Base-by-base conservation (phyloP, 2,329 filamentous ascomycete genomes). In the Calonectria pseudoturangicola region DNA sequence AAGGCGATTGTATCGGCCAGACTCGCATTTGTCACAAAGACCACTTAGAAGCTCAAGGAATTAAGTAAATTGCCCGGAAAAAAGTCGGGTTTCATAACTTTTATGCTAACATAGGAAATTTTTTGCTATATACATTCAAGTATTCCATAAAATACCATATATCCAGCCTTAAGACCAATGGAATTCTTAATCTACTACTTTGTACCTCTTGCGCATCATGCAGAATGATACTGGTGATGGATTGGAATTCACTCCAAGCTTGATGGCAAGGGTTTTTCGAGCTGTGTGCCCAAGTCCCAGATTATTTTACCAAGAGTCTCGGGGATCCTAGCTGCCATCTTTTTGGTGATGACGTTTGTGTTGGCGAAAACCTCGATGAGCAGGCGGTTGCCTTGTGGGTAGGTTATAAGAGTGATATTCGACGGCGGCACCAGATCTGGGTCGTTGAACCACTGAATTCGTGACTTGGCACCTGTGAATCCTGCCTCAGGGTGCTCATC, bases 401-500 rank as follows among this genome's bases (percentile, higher is more conserved):
- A 66, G 3, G 69, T 72, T 1, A 68, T 30, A 7, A 75, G 28
- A 28, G 15, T 21, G 1, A 70, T 28, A 10, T 13, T 18, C 2
- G 45, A 2, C 1, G 33, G 43, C 16, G 63, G 41, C 12, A 70
- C n/a, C 6, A 56, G 4, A 5, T 68, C n/a, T 6, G 50, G 62
- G 39, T 75, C 72, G 10, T 56, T 18, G 56, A 70, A 73, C 25
- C 39, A 58, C 5, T 72, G 16, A 5, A 73, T 28, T 28, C 15
- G 56, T 0, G 63, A 30, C 16, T 36, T 41, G 2, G 7, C 36
- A 2, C 63, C 67, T 10, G 21, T 50, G 33, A 75, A 68, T 10
- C 65, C 25, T 18, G 71, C 66, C 5, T 70, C 58, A 7, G 73
- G 73, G 21, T 76, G 58, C 15, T 78, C 77, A 4, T 79, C 74